Conservation (phyloP, 352 stramenopile genomes). For the Hyaloperonospora arabidopsidis region DNA sequence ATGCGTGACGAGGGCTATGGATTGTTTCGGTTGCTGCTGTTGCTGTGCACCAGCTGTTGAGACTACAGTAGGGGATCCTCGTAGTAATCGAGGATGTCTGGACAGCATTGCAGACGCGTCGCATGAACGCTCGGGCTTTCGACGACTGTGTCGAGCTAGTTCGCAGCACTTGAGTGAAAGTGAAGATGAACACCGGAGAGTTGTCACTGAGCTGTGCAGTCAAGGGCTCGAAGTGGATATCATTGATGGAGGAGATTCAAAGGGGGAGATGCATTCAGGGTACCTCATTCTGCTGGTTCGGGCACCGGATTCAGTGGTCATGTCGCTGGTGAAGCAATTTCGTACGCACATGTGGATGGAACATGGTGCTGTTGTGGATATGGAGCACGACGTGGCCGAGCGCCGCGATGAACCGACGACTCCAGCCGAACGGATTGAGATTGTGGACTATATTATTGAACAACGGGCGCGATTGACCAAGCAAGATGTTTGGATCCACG, state of each 20-base stretch:
- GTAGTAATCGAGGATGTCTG: constrained; percentile 13
- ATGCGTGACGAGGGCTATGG: constrained; percentile 19
- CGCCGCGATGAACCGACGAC: constrained; percentile 48
- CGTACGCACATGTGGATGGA: constrained; percentile 71
- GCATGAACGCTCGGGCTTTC: constrained; percentile 51
- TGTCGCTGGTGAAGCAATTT: constrained; percentile 55
- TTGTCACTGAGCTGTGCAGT: constrained; percentile 66
- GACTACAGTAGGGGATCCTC: constrained; percentile 6
- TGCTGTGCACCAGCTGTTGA: background rate
- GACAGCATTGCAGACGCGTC: constrained; percentile 26
- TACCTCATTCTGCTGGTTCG: constrained; percentile 72
- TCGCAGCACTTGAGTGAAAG: constrained; percentile 46
- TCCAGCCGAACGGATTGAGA: constrained; percentile 75
- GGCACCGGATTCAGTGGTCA: constrained; percentile 49
- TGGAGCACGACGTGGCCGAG: constrained; percentile 64
- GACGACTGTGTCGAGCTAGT: constrained; percentile 50
- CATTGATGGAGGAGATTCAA: constrained; percentile 74
- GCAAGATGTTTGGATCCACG: constrained; percentile 61
- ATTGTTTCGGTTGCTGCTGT: constrained; percentile 36
- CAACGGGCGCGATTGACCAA: constrained; percentile 55
- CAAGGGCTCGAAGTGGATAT: constrained; percentile 76
- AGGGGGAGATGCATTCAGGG: constrained; percentile 72
- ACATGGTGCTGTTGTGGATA: constrained; percentile 68
- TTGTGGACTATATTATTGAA: constrained; percentile 80
- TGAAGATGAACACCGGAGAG: constrained; percentile 73